Base-by-base conservation (phyloP, 768 basidiomycete species). In the Mrakia gelida region DNA sequence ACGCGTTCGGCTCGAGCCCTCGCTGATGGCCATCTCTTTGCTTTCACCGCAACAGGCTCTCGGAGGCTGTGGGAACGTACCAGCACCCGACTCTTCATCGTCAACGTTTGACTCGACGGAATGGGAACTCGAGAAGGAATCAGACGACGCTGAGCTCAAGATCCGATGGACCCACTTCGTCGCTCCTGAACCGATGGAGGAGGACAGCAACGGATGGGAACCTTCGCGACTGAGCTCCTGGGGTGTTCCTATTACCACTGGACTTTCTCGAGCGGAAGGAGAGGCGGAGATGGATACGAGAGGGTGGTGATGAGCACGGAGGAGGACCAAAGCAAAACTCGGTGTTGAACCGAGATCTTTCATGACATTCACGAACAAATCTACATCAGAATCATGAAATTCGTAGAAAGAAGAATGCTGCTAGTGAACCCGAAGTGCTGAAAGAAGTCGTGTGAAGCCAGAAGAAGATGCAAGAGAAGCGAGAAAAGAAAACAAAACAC, bases 11-110 rank as follows among this genome's bases (percentile, higher is more conserved):
- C 32, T 68, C 3, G 6, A 26, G 9, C 61, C 8, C 28, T 26
- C 56, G 32, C 70, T 28, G 38, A 43, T 34, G 30, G 15, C 10
- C 26, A 15, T 43, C n/a, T 68, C 11, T 11, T 38, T 30, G 9
- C 3, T 16, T n/a, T 43, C 15, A 30, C 2, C 15, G 11, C 15
- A 11, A 10, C 65, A 78, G 77, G 77, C 77, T 5, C 65, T 78
- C 2, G 77, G 77, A 26, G 77, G 77, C 3, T 78, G 65, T 52
- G 73, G 77, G 10, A 73, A 74, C 73, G 77, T 78, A 10, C 41
- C 73, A 13, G 52, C 77, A 9, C 15, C 76, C 16, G 21, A 59
- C 1, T 18, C 56, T 26, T 41, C 59, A 4, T 54, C 56, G 21
- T n/a, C 52, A 8, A 13, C 9, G 13, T 41, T 73, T 23, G 56